These are phyloP conservation scores for Russula dissimulans DNA, from an alignment of 768 basidiomycete genomes.

Conservation along the genomic window DNA sequence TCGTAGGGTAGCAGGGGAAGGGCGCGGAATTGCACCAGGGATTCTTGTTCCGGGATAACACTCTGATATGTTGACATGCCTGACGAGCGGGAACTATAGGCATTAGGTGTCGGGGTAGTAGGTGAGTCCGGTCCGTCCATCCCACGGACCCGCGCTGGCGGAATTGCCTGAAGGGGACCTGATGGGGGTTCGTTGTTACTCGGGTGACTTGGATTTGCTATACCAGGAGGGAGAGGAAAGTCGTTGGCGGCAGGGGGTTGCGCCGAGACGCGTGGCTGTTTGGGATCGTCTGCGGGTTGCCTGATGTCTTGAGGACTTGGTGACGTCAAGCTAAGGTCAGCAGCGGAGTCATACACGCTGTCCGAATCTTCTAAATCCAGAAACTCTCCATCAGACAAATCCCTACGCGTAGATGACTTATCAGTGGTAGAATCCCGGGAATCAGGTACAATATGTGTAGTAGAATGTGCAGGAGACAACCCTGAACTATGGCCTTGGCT, in stretches of 20 bases:
- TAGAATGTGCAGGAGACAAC: conserved; percentile 5
- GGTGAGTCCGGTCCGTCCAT: conserved; percentile 19
- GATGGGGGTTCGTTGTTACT: conserved; percentile 3
- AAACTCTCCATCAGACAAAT: conserved; percentile 41
- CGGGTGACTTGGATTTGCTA: background rate
- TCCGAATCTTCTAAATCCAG: conserved; percentile 51
- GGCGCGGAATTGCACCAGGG: conserved; percentile 50
- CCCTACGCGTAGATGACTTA: conserved; percentile 17
- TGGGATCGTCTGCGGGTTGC: conserved; percentile 18
- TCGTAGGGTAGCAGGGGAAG: conserved; percentile 63
- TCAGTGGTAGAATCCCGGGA: conserved; percentile 13
- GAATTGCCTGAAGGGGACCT: conserved; percentile 1
- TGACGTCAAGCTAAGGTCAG: conserved; percentile 30
- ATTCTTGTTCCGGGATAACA: conserved; percentile 22
- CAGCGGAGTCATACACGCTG: conserved; percentile 32
- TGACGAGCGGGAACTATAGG: conserved; percentile 9
- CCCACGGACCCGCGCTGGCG: conserved; percentile 3
- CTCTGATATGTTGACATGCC: conserved; percentile 14
- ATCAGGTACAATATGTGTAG: background rate
- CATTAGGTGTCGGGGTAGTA: conserved; percentile 17
- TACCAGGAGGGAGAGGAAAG: conserved; percentile 19
- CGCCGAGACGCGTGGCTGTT: background rate
- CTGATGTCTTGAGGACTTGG: conserved; percentile 7
- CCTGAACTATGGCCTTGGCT: background rate
- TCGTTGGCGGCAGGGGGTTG: conserved; percentile 17